Evolutionary conservation across 2,329 filamentous ascomycete species (phyloP).

Genomic region (Colletotrichum lini): DNA sequence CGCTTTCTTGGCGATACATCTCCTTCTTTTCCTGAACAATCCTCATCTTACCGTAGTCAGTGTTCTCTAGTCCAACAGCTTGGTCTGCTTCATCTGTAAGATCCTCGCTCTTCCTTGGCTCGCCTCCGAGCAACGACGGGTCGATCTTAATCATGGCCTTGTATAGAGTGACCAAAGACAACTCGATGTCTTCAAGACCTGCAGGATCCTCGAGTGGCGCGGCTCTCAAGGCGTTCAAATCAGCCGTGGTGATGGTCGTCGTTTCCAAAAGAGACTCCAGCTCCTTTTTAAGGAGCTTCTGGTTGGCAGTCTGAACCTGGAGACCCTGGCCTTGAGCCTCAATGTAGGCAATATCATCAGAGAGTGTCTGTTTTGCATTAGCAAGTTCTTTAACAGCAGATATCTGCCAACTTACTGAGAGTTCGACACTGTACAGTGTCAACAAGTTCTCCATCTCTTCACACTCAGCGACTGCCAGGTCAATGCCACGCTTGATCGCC

Average conservation of each 20-base stretch:
- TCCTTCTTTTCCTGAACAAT: constrained; percentile 96
- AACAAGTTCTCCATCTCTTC: constrained; percentile 96
- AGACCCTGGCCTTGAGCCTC: constrained; percentile 97
- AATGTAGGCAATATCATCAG: constrained; percentile 96
- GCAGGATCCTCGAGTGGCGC: constrained; percentile 80
- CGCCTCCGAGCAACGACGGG: constrained; percentile 76
- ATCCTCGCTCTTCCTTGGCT: constrained; percentile 64
- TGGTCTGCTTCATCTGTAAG: constrained; percentile 61
- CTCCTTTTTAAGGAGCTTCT: constrained; percentile 92
- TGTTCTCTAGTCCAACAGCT: constrained; percentile 61
- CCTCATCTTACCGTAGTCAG: constrained; percentile 89
- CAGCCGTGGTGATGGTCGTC: constrained; percentile 85
- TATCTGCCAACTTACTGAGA: constrained; percentile 76
- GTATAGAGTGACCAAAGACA: constrained; percentile 84
- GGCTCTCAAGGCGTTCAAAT: constrained; percentile 80
- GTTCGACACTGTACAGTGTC: constrained; percentile 93
- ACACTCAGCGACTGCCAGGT: constrained; percentile 92
- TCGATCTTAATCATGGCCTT: constrained; percentile 96
- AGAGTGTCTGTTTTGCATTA: constrained; percentile 78
- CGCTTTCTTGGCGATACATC: constrained; percentile 84
- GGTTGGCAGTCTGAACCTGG: constrained; percentile 96
- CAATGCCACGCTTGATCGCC: constrained; percentile 87
- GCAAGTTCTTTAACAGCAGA: constrained; percentile 5
- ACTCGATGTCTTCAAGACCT: constrained; percentile 84
- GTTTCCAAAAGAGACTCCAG: constrained; percentile 91